Conservation (phyloP, 495 filamentous ascomycete species). For the Penicillium odoratum region DNA sequence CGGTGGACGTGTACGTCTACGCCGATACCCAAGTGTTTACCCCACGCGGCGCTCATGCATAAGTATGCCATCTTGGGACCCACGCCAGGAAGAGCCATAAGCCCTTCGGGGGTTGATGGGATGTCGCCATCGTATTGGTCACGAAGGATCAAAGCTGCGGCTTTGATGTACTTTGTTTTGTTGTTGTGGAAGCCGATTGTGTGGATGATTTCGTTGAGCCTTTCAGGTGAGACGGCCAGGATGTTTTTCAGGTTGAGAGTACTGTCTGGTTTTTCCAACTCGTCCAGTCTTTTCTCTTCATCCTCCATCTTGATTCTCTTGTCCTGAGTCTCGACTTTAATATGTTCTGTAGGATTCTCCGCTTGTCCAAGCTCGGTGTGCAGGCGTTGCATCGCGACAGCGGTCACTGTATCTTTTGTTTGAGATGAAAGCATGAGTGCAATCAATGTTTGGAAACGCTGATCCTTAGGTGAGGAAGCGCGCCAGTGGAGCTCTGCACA, state of each 20-base stretch:
- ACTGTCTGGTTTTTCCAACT: conserved; percentile 43
- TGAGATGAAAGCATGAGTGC: conserved; percentile 95
- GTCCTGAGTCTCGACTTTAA: conserved; percentile 23
- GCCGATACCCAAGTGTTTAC: conserved; percentile 60
- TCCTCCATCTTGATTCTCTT: conserved; percentile 24
- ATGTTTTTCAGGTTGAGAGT: conserved; percentile 76
- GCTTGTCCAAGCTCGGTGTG: conserved; percentile 64
- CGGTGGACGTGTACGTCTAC: conserved; percentile 76
- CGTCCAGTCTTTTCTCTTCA: conserved; percentile 21
- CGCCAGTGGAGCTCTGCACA: conserved; percentile 70
- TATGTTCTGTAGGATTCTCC: conserved; percentile 15
- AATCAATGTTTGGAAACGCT: conserved; percentile 87
- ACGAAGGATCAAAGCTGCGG: conserved; percentile 68
- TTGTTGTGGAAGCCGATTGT: conserved; percentile 95
- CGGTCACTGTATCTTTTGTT: conserved; percentile 93
- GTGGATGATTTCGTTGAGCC: conserved; percentile 76
- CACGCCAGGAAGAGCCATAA: conserved; percentile 83
- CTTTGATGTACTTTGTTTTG: conserved; percentile 89
- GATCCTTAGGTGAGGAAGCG: conserved; percentile 51
- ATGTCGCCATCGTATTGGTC: conserved; percentile 76
- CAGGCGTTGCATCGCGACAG: conserved; percentile 77
- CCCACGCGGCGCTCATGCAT: conserved; percentile 74
- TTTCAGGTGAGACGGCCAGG: conserved; percentile 64
- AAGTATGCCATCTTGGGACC: conserved; percentile 98
- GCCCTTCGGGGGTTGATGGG: conserved; percentile 72